Evolutionary conservation across 2,329 filamentous ascomycete genomes (phyloP).

Genomic region (Cercospora sojina): DNA sequence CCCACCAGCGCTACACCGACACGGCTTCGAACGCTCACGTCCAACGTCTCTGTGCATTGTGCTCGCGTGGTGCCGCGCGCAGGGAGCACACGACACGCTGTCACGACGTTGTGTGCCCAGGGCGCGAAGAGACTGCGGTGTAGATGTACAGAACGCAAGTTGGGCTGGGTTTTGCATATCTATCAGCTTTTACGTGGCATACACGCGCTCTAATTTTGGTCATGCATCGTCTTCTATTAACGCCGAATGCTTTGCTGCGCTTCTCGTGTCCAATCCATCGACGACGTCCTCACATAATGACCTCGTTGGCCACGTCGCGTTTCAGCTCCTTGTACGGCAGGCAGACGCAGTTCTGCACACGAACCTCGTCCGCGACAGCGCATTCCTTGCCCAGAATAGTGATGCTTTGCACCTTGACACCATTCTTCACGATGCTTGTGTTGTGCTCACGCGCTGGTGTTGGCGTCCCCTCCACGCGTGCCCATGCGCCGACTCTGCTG

Average conservation of each 20-base stretch:
- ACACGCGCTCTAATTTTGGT: background rate
- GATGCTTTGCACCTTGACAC: slow-evolving; percentile 97
- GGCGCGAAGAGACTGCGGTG: background rate
- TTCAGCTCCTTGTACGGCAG: slow-evolving; percentile 98
- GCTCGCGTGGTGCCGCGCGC: background rate
- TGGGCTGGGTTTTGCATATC: background rate
- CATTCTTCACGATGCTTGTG: slow-evolving; percentile 95
- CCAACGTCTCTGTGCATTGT: background rate
- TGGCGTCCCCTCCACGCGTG: slow-evolving; percentile 91
- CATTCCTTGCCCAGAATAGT: slow-evolving; percentile 98
- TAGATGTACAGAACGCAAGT: background rate
- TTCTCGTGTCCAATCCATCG: background rate
- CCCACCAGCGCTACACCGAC: background rate
- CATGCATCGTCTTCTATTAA: background rate
- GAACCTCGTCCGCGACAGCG: slow-evolving; percentile 85
- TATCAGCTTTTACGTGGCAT: background rate
- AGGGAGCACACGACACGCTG: background rate
- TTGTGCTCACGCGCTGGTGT: slow-evolving; percentile 83
- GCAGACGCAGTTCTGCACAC: slow-evolving; percentile 97
- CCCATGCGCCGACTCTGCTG: slow-evolving; percentile 95
- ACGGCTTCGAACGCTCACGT: background rate
- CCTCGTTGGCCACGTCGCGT: slow-evolving; percentile 79
- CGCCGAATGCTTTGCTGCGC: slow-evolving; percentile 3
- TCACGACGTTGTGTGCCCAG: background rate
- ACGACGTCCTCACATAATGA: slow-evolving; percentile 72